Conservation (phyloP, 2,329 filamentous ascomycete species). For the Cylindrodendrum hubeiense region DNA sequence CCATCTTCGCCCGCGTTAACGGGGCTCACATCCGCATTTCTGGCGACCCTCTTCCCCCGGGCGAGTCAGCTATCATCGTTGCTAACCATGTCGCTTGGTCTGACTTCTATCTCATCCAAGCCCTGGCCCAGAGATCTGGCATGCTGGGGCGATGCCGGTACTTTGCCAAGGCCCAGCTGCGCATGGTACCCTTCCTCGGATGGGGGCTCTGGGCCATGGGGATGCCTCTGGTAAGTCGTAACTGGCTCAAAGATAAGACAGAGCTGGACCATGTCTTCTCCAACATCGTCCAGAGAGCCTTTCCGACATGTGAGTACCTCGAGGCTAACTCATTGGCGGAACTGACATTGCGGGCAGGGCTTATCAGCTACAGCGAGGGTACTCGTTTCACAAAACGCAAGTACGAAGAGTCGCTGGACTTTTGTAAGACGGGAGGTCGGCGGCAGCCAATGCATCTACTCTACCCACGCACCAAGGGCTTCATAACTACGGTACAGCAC, state of each 20-base stretch:
- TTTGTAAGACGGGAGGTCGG: constrained; percentile 64
- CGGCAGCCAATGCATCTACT: constrained; percentile 68
- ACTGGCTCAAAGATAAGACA: constrained; percentile 67
- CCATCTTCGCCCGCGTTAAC: constrained; percentile 67
- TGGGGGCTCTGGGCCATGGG: constrained; percentile 76
- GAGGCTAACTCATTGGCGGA: constrained; percentile 5
- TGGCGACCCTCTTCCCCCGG: constrained; percentile 62
- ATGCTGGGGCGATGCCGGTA: constrained; percentile 74
- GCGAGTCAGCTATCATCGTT: constrained; percentile 72
- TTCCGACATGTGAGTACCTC: constrained; percentile 67
- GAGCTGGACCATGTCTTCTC: constrained; percentile 70
- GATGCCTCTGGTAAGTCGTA: constrained; percentile 72
- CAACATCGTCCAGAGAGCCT: constrained; percentile 63
- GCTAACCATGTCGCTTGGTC: constrained; percentile 72
- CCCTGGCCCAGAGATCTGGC: constrained; percentile 62
- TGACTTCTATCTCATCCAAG: constrained; percentile 75
- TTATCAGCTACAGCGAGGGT: constrained; percentile 74
- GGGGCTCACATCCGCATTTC: constrained; percentile 65
- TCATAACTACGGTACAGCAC: constrained; percentile 69
- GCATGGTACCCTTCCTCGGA: constrained; percentile 70
- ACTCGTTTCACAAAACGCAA: constrained; percentile 69
- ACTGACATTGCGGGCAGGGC: constrained; percentile 58
- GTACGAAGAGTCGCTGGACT: constrained; percentile 62
- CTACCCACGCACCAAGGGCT: constrained; percentile 71
- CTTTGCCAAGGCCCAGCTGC: constrained; percentile 72